Base-by-base conservation (phyloP, 164 flowering plant genomes). In the Nymphaea thermarum region DNA sequence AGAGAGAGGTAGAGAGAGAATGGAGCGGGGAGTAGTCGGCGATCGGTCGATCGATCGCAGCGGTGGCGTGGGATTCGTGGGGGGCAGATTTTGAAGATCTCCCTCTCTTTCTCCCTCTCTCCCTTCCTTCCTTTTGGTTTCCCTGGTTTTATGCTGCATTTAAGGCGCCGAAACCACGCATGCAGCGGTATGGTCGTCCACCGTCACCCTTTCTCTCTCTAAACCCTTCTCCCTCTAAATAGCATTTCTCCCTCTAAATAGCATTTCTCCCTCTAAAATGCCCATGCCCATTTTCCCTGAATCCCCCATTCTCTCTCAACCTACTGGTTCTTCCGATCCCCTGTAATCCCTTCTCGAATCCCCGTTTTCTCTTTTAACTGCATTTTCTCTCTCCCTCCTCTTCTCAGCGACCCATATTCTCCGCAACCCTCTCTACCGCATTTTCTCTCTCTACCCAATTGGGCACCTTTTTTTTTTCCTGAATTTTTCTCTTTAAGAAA, bases 1-100 rank as follows among this genome's bases (percentile, higher is more conserved):
- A 15, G 66, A 43, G 47, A 64, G 66, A 64, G 42, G 42, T 17
- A 64, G 66, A 64, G 65, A 64, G 65, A 64, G 65, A 64, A 42
- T 16, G 65, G 25, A 64, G 65, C 42, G 43, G 43, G 2, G 65
- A 14, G 42, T 11, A 42, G 1, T 25, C 60, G 15, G 60, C 15
- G 10, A 8, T 55, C 60, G 12, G 15, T 8, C 60, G 12, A 1
- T 8, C 60, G 10, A 55, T 8, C 15, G 12, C 15, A 55, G 15
- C 15, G 12, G 12, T 8, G 12, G 12, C 10, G 60, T 55, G 10
- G 15, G 15, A 55, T 25, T 25, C 36, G 36, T 25, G 36, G 36
- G 36, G 36, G 36, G 36, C 36, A 25, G 36, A 25, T 25, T 25
- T 25, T 25, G 36, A 25, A 25, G 36, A 25, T 25, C 36, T 25